Base-by-base conservation (phyloP, 2,329 filamentous ascomycete genomes). In the Clonostachys byssicola region DNA sequence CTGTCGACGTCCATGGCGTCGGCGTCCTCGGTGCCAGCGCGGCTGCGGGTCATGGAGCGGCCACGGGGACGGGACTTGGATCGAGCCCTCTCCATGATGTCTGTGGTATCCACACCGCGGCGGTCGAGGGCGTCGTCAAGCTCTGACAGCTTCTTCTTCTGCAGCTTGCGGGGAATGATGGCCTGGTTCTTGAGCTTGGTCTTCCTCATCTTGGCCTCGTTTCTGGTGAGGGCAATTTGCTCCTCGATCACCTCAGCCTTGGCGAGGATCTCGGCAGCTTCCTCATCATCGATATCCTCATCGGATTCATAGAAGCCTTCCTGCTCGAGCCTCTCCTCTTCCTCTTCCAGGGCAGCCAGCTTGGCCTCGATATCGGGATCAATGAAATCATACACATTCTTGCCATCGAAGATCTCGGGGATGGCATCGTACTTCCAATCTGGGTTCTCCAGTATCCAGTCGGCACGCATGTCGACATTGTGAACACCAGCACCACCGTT, bases 391-490 rank as follows among this genome's bases (percentile, higher is more conserved):
- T 92, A 94, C 49, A 99, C 89, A 67, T 99, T 99, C 79, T 92
- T 92, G 68, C 94, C 94, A 62, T 97, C 85, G 67, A 92, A 88
- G 43, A 96, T 78, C 70, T 99, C 94, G 34, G 94, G 94, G 47
- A 97, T 88, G 71, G 88, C 90, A 73, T 99, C 95, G 65, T 96
- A 82, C 68, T 95, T 96, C 94, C 94, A 97, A 49, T 94, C 90
- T 40, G 87, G 82, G 64, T 96, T 83, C 53, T 88, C 89, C 52
- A 97, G 83, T 14, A 91, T 71, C 67, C 95, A 99, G 62, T 94
- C 88, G 63, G 89, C 83, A 66, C 89, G 88, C 60, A 97, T 79
- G 63, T 99, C 90, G 59, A 96, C 84, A 66, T 90, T 97, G 81
- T 88, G 97, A 43, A 99, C 94, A 72, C 95, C 94, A 40, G 94